These are phyloP conservation scores for Phytophthora boehmeriae DNA, from an alignment of 352 stramenopile species.

Conservation along the genomic window DNA sequence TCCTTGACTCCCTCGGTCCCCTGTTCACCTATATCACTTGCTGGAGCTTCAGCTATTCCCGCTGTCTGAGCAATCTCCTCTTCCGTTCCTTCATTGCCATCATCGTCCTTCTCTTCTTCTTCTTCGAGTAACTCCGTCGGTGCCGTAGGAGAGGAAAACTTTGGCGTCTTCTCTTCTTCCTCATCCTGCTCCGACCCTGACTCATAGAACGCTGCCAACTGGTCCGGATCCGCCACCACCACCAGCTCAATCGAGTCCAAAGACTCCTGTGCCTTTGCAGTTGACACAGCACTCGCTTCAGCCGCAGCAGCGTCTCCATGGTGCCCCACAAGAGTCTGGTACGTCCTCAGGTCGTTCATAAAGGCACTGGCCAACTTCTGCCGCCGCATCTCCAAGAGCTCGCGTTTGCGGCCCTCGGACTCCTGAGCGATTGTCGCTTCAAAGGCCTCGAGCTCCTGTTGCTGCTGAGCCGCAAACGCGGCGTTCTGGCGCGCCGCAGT, in stretches of 20 bases:
- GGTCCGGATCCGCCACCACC: slow-evolving; percentile 57
- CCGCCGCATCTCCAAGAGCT: slow-evolving; percentile 61
- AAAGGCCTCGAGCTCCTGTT: slow-evolving; percentile 79
- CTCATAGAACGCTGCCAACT: slow-evolving; percentile 83
- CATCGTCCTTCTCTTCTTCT: slow-evolving; percentile 34
- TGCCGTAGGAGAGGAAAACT: slow-evolving; percentile 16
- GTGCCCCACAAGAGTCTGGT: slow-evolving; percentile 74
- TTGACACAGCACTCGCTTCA: slow-evolving; percentile 3
- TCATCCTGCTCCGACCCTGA: slow-evolving; percentile 50
- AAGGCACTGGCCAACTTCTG: slow-evolving; percentile 69
- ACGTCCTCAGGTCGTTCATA: slow-evolving; percentile 78
- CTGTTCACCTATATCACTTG: neutral
- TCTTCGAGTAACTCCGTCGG: slow-evolving; percentile 26
- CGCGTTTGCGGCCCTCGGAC: slow-evolving; percentile 64
- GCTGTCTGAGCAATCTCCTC: neutral
- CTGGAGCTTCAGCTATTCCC: slow-evolving; percentile 1
- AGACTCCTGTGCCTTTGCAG: slow-evolving; percentile 39
- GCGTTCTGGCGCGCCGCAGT: slow-evolving; percentile 76
- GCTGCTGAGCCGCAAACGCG: slow-evolving; percentile 62
- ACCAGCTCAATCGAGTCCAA: slow-evolving; percentile 79
- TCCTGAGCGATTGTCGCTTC: slow-evolving; percentile 64
- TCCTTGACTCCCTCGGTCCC: neutral
- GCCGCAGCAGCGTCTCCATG: slow-evolving; percentile 40
- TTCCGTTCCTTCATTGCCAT: neutral
- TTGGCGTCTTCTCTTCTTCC: slow-evolving; percentile 14